Evolutionary conservation across 2,329 filamentous ascomycete species (phyloP).

Genomic region (Colletotrichum filicis): DNA sequence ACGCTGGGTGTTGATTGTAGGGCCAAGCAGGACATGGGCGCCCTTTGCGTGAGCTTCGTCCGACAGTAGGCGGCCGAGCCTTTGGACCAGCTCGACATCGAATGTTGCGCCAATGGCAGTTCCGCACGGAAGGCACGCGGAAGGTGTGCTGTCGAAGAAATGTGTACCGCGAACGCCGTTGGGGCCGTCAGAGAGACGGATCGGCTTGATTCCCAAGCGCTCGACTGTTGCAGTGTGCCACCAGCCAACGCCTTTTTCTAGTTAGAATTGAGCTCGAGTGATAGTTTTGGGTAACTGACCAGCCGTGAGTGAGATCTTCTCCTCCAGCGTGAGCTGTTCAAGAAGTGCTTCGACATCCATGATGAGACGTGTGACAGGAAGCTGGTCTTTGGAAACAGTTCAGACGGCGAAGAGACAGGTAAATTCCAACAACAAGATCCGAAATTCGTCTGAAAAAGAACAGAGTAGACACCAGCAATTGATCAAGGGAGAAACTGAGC

Average conservation of each 20-base stretch:
- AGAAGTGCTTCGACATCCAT: slow-evolving; percentile 35
- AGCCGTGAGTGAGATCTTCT: slow-evolving; percentile 34
- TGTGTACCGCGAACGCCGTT: slow-evolving; percentile 67
- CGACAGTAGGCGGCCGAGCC: slow-evolving; percentile 61
- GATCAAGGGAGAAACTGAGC: neutral
- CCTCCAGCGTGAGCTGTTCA: slow-evolving; percentile 34
- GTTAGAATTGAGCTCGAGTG: neutral
- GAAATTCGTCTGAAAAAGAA: neutral
- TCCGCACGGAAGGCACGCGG: slow-evolving; percentile 70
- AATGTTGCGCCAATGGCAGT: slow-evolving; percentile 68
- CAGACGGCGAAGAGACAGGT: neutral
- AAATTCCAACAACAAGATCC: neutral
- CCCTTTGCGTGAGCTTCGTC: slow-evolving; percentile 66
- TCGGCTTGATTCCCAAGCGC: slow-evolving; percentile 24
- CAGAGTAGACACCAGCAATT: neutral
- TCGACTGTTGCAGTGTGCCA: slow-evolving; percentile 38
- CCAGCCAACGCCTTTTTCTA: slow-evolving; percentile 28
- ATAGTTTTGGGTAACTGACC: neutral
- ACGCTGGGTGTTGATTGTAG: slow-evolving; percentile 72
- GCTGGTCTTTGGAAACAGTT: neutral
- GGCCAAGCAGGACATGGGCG: slow-evolving; percentile 67
- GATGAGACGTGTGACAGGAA: neutral
- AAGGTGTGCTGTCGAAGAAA: slow-evolving; percentile 72
- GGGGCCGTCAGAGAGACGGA: slow-evolving; percentile 38
- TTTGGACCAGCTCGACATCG: slow-evolving; percentile 62